Conservation (phyloP, 805 yeast genomes). For the Jamesozyma gamospora region DNA sequence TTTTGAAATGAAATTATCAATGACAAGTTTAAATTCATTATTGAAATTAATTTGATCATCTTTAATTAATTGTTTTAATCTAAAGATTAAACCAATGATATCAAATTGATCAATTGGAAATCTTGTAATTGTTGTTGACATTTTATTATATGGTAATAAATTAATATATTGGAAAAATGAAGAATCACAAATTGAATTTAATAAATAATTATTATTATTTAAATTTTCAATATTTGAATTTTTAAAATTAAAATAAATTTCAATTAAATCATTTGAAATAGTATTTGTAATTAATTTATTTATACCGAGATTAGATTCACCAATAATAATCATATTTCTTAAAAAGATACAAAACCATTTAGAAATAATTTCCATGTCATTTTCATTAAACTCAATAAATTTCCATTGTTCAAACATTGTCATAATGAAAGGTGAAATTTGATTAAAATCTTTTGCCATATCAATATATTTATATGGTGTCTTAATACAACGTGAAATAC, state of each 20-base stretch:
- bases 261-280: conserved; percentile 5
- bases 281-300: conserved; percentile 6
- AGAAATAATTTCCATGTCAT: conserved; percentile 18
- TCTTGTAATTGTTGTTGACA: conserved; percentile 23
- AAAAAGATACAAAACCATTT: conserved; percentile 45
- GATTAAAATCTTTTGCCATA: conserved; percentile 27
- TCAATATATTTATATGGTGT: conserved; percentile 85
- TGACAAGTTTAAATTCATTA: conserved; percentile 14
- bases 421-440: conserved; percentile 47
- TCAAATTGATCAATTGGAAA: conserved; percentile 41
- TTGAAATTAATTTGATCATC: conserved; percentile 18
- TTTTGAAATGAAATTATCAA: conserved; percentile 35
- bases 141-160: conserved; percentile 21
- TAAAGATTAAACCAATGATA: conserved; percentile 35
- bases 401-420: conserved; percentile 62
- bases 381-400: conserved; percentile 33
- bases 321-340: conserved; percentile 41
- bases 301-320: conserved; percentile 41
- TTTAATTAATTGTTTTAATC: conserved; percentile 28
- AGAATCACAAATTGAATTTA: conserved; percentile 10
- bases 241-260: conserved; percentile 15
- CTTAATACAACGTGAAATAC: conserved; percentile 56
- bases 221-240: conserved; percentile 13
- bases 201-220: conserved; percentile 10
- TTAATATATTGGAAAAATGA: conserved; percentile 32